These are phyloP conservation scores for Mariannaea sp. DNA, from an alignment of 2,329 filamentous ascomycete species.

Conservation along the genomic window DNA sequence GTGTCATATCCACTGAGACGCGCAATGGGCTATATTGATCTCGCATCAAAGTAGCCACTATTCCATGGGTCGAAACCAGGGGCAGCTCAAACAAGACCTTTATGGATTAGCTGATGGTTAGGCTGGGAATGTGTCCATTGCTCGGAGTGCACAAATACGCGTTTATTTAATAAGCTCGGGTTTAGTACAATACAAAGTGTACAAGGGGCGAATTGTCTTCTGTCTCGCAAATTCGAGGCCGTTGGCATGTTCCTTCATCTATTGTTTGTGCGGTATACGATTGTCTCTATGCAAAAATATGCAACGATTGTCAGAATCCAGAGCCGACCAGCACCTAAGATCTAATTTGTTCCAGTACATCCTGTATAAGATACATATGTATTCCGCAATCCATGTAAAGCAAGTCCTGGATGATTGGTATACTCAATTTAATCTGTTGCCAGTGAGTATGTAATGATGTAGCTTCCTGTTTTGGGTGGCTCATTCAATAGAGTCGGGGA, in stretches of 20 bases:
- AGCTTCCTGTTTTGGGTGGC: slow-evolving; percentile 4
- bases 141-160: slow-evolving; percentile 11
- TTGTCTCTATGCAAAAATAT: too few relatives aligned
- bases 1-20: slow-evolving; percentile 1
- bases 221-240: background rate
- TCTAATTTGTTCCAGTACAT: too few relatives aligned
- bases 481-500: background rate
- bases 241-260: background rate
- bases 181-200: background rate
- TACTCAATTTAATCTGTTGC: background rate
- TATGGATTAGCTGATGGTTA: too few relatives aligned
- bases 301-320: too few relatives aligned
- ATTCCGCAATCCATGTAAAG: background rate
- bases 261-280: too few relatives aligned
- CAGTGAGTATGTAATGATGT: too few relatives aligned
- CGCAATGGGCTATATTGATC: slow-evolving; percentile 8
- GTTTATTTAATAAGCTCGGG: slow-evolving; percentile 10
- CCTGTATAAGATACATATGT: too few relatives aligned
- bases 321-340: too few relatives aligned
- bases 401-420: background rate
- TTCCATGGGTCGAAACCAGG: background rate
- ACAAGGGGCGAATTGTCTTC: background rate
- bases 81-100: too few relatives aligned
- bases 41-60: background rate
- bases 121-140: too few relatives aligned